Percentiles rank a stretch among this genome's conserved stretches.
phyloP scores from a whole-genome alignment of 345 rosid genomes.

The Brassica nigra region DNA sequence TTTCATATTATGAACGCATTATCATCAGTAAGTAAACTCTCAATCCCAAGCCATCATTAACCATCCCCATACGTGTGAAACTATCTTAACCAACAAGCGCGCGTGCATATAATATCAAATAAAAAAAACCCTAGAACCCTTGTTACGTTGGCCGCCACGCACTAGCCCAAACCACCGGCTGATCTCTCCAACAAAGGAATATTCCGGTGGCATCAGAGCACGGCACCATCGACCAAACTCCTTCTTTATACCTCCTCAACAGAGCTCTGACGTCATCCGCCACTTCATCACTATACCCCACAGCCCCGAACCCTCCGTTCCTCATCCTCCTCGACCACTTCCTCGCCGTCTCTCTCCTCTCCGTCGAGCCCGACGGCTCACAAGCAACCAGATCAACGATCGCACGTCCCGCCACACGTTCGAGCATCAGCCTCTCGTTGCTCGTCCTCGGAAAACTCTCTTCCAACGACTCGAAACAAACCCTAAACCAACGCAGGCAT shows the following conservation, averaged over 20 bases:
- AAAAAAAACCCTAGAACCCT: not conserved
- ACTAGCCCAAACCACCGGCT: conserved; percentile 96
- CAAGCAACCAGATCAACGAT: conserved; percentile 85
- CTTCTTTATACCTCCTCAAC: conserved; percentile 91
- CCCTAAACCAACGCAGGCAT: conserved; percentile 87
- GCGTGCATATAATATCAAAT: not conserved
- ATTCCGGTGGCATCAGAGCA: conserved; percentile 73
- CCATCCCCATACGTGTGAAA: conserved; percentile 54
- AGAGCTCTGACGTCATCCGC: conserved; percentile 86
- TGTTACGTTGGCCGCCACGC: conserved; percentile 79
- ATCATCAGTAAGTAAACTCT: conserved; percentile 21
- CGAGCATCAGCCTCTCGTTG: conserved; percentile 86
- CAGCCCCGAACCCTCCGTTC: conserved; percentile 55
- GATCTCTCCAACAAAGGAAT: conserved; percentile 92
- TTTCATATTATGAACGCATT: conserved; percentile 33
- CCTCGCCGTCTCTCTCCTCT: conserved; percentile 74
- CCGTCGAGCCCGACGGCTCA: conserved; percentile 60
- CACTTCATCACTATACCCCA: conserved; percentile 76
- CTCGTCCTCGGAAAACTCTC: conserved; percentile 79
- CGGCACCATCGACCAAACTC: conserved; percentile 79
- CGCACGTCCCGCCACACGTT: conserved; percentile 75
- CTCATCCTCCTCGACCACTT: conserved; percentile 75
- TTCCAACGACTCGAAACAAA: conserved; percentile 79
- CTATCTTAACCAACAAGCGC: conserved; percentile 24
- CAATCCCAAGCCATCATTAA: conserved; percentile 35